Base-by-base conservation (phyloP, 2,329 filamentous ascomycete genomes). In the Penicillium sp. region DNA sequence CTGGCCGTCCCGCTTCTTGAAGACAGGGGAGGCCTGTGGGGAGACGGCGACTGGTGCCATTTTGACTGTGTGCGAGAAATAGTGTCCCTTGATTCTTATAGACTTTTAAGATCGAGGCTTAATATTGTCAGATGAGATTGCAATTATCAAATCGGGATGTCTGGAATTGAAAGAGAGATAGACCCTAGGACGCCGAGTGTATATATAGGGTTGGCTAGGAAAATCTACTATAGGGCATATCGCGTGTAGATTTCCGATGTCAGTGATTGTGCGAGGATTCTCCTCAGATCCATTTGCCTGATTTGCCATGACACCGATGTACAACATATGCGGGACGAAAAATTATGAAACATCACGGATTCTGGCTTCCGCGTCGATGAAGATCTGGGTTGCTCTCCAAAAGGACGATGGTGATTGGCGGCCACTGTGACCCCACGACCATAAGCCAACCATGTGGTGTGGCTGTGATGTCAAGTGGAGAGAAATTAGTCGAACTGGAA, bases 1-100 rank as follows among this genome's bases (percentile, higher is more conserved):
- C 35, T 81, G 78, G 45, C 83, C 84, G 69, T 86, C 81, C 54
- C 78, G 80, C 67, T 69, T 76, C 71, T 79, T 75, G 57, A 68
- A 66, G 49, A 60, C 58, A 50, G 71, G 66, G 37, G 55, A 59
- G 15, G 66, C 58, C 21, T 62, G 50, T 23, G 62, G 63, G 27
- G 60, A 60, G 45, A 72, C 58, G 55, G 72, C 72, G 56, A 67
- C 64, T 25, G 70, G 70, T 61, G 69, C 69, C 70, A 72, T 72
- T 62, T 49, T 65, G 63, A 57, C 48, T 52, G 17, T 46, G 9
- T 49, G n/a, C 2, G n/a, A 21, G 17, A 23, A 47, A 19, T n/a
- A 12, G 7, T 21, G 17, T 48, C 19, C 19, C 33, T 53, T 33
- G 15, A 7, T 25, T 46, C 8, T 19, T 43, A 29, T 25, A 27